These are phyloP conservation scores for Eragrostis curvula DNA, from an alignment of 176 grass and related monocot species.

Conservation along the genomic window DNA sequence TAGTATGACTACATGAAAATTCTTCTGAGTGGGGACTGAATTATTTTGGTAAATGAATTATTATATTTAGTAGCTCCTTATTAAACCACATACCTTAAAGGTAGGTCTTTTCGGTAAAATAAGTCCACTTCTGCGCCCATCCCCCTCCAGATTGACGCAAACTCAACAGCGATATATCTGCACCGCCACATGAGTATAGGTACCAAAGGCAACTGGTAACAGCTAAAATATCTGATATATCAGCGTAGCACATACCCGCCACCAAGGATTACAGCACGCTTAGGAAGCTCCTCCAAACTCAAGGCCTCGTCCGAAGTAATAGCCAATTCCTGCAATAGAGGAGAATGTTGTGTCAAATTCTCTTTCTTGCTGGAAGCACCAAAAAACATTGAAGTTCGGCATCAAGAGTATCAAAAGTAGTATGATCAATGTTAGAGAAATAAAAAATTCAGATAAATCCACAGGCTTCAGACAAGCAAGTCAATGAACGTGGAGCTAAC, in stretches of 20 bases:
- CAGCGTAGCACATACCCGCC: conserved; percentile 59
- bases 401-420: background rate
- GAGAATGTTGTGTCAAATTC: background rate
- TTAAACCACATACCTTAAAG: conserved; percentile 68
- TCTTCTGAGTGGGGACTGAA: background rate
- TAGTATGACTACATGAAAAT: conserved; percentile 9
- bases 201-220: background rate
- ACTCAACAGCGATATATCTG: conserved; percentile 98
- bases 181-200: conserved; percentile 4
- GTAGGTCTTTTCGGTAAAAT: conserved; percentile 88
- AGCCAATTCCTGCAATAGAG: conserved; percentile 73
- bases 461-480: background rate
- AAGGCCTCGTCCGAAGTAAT: conserved; percentile 99
- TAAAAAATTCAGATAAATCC: background rate
- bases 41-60: background rate
- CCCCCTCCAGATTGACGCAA: conserved; percentile 97
- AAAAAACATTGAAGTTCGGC: background rate
- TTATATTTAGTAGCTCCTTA: background rate
- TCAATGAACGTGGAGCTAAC: background rate
- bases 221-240: conserved; percentile 8
- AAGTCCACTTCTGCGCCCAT: conserved; percentile 90
- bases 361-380: background rate
- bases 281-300: conserved; percentile 92
- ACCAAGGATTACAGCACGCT: conserved; percentile 86
- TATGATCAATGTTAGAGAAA: background rate